Evolutionary conservation across 768 basidiomycete species (phyloP), one percentile per base, ranked within the genome.

Genomic region (Rhizopogon sp.): DNA sequence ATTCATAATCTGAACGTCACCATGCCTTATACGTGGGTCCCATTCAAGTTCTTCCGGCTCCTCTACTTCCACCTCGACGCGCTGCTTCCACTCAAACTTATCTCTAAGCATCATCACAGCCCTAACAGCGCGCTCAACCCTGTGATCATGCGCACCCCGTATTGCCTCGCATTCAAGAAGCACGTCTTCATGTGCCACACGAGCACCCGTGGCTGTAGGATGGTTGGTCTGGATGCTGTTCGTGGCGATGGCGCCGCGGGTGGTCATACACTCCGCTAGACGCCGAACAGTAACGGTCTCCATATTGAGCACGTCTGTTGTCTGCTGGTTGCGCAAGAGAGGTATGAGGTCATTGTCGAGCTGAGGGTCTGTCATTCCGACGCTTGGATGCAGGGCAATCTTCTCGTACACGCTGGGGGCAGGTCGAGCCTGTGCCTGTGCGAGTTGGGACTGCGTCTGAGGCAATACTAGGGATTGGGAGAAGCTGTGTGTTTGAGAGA

Each of bases 401-500:
- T 77, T 76, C 63, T 88, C 85, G 62, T 80, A 86, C 80, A 43
- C 70, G 59, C 50, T 70, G 63, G 33, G 63, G 35, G 57, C 53
- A 3, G 20, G 33, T 31, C 20, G 55, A 0, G 43, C 53, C 44
- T 56, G 62, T 50, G 51, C 52, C 47, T 61, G 57, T 14, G 54
- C 54, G 1, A 62, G 28, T 10, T 60, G 53, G 3, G 63, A 58
- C 20, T 58, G 54, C 7, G 59, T 74, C 57, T 46, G 74, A 68
- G 54, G 75, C 69, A 63, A 29, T 16, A 79, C 72, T 41, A 90
- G 78, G 0, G 83, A 80, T 50, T 77, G 82, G 43, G 85, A 86
- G 61, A 93, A 84, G 60, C 78, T 87, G 64, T 89, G 88, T 0
- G 88, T 89, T 63, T 93, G 91, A 0, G 88, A 89, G 53, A 93